Base-by-base conservation (phyloP, 352 stramenopile species). In the Blastocystis sp. region DNA sequence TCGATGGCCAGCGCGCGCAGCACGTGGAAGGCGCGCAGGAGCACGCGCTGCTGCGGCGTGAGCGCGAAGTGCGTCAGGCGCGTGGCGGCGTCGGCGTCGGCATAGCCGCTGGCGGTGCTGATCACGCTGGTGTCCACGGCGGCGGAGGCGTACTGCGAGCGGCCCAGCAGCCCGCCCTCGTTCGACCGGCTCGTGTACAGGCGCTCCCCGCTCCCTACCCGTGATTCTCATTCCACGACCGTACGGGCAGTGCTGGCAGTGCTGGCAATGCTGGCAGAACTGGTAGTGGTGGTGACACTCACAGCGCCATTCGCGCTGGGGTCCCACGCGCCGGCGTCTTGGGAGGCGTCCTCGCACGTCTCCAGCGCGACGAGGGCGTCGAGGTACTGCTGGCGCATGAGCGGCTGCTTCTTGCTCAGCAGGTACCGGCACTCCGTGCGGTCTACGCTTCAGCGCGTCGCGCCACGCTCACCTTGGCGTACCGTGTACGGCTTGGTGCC, bases 401-500 rank as follows among this genome's bases (percentile, higher is more conserved):
- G 5, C 5, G 48, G 0, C 5, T 56, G 48, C 48, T 56, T 81
- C n/a, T 65, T 52, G 28, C 19, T 53, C 10, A 81, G 71, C 5
- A 62, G 41, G n/a, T 81, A 81, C 4, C 71, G 71, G 7, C 34
- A n/a, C 52, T 81, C 59, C n/a, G 71, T 81, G 14, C 71, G 71
- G 41, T 81, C 71, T 81, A 10, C 10, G 10, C 10, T 52, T n/a
- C 71, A 67, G 28, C 11, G 2, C 11, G 62, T 52, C n/a, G 52
- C 21, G 52, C 21, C 34, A 17, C 21, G 28, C 48, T 21, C 28
- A 81, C 71, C 21, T 40, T 38, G 59, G 17, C 45, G 34, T 5
- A 81, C 62, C 38, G 52, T 64, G 59, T 81, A 81, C 2, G 52
- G 52, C 28, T 81, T 81, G 2, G 71, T 81, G 10, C 28, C 34